Percentiles rank a stretch among this genome's conserved stretches.
Conservation (phyloP, 176 grass and related monocot species). For the Avena eriantha region DNA sequence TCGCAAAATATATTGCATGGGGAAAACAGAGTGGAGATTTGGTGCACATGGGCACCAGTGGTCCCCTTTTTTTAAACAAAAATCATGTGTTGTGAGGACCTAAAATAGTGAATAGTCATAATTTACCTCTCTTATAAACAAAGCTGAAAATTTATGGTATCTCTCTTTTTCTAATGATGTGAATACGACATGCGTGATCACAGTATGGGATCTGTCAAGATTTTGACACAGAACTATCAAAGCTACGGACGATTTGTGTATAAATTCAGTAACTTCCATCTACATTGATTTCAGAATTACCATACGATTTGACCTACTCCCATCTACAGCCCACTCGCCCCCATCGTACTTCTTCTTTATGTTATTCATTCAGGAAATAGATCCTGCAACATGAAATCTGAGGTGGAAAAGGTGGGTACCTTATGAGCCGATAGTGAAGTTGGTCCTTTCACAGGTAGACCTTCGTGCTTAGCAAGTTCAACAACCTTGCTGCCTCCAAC, state of each 20-base stretch:
- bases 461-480: conserved; percentile 74
- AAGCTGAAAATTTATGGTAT: background rate
- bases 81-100: background rate
- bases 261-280: background rate
- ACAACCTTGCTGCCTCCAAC: conserved; percentile 84
- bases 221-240: conserved; percentile 17
- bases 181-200: background rate
- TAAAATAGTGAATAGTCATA: background rate
- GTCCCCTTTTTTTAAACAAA: no score
- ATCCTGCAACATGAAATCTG: conserved; percentile 34
- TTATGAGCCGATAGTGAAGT: conserved; percentile 49
- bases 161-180: background rate
- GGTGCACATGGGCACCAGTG: no score
- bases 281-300: conserved; percentile 24
- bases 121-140: background rate
- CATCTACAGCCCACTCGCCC: conserved; percentile 1
- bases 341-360: conserved; percentile 17
- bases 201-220: conserved; percentile 29
- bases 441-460: conserved; percentile 55
- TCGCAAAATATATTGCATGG: background rate
- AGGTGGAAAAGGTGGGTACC: conserved; percentile 52
- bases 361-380: background rate
- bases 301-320: background rate
- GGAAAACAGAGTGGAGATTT: background rate
- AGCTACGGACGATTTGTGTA: background rate